Evolutionary conservation across 73 alveolate genomes (phyloP).

Genomic region (Symbiodinium pilosum): DNA sequence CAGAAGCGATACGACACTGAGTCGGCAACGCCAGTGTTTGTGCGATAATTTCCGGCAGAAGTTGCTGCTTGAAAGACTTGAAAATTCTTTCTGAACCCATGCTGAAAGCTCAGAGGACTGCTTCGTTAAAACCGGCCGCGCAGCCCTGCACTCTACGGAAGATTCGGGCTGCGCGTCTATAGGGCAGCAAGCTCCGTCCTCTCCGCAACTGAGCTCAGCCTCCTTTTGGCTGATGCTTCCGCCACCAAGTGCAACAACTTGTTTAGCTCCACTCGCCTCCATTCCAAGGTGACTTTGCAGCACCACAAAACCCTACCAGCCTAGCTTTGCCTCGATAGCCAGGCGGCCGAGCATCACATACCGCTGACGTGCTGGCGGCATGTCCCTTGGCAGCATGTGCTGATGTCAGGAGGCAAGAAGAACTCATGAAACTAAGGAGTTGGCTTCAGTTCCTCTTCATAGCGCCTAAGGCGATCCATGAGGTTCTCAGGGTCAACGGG

Average conservation of each 20-base stretch:
- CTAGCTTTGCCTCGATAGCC: slow-evolving; percentile 32
- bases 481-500: slow-evolving; percentile 7
- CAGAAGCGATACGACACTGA: too few relatives aligned
- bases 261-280: neutral
- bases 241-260: slow-evolving; percentile 6
- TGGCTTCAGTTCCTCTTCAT: neutral
- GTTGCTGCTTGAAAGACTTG: too few relatives aligned
- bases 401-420: neutral
- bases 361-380: slow-evolving; percentile 41
- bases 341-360: slow-evolving; percentile 47
- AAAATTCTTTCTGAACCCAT: too few relatives aligned
- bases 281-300: too few relatives aligned
- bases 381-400: slow-evolving; percentile 4
- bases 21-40: too few relatives aligned
- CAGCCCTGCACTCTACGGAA: too few relatives aligned
- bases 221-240: slow-evolving; percentile 17
- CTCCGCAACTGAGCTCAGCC: slow-evolving; percentile 13
- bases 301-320: too few relatives aligned
- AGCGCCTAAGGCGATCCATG: slow-evolving; percentile 15
- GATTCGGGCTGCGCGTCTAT: too few relatives aligned
- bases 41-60: too few relatives aligned
- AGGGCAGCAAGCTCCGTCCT: too few relatives aligned
- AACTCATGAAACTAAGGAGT: neutral
- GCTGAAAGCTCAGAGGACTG: too few relatives aligned
- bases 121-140: too few relatives aligned